phyloP scores from a whole-genome alignment of 495 filamentous ascomycete species.

The Hyaloscypha variabilis region DNA sequence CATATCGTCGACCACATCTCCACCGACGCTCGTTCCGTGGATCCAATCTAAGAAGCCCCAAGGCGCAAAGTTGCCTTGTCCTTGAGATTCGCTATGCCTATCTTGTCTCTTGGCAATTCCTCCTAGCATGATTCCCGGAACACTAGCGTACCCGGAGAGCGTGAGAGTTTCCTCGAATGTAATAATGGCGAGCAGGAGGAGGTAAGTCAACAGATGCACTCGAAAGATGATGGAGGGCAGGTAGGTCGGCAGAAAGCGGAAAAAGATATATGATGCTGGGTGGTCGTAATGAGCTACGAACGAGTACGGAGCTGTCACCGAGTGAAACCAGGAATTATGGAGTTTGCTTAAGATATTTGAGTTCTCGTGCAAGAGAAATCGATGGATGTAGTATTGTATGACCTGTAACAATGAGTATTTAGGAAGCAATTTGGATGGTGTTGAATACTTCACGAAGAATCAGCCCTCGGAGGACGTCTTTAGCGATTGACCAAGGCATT shows the following conservation, averaged over 20 bases:
- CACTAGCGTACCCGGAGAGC: slow-evolving; percentile 74
- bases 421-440: neutral
- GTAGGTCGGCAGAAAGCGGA: slow-evolving; percentile 72
- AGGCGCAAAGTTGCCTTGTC: slow-evolving; percentile 73
- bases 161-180: slow-evolving; percentile 78
- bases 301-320: slow-evolving; percentile 61
- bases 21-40: slow-evolving; percentile 65
- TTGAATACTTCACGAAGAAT: slow-evolving; percentile 54
- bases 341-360: slow-evolving; percentile 35
- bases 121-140: slow-evolving; percentile 75
- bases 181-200: slow-evolving; percentile 65
- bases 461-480: slow-evolving; percentile 53
- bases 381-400: slow-evolving; percentile 69
- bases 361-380: slow-evolving; percentile 62
- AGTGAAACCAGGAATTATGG: slow-evolving; percentile 70
- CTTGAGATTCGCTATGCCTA: slow-evolving; percentile 61
- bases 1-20: slow-evolving; percentile 58
- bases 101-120: slow-evolving; percentile 75
- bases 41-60: slow-evolving; percentile 81
- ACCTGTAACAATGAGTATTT: slow-evolving; percentile 22
- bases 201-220: slow-evolving; percentile 80
- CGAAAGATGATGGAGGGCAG: slow-evolving; percentile 64
- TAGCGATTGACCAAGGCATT: slow-evolving; percentile 61
- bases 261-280: slow-evolving; percentile 70
- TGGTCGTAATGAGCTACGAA: slow-evolving; percentile 79